Evolutionary conservation across 352 stramenopile genomes (phyloP).

Genomic region (Phytophthora citricola): DNA sequence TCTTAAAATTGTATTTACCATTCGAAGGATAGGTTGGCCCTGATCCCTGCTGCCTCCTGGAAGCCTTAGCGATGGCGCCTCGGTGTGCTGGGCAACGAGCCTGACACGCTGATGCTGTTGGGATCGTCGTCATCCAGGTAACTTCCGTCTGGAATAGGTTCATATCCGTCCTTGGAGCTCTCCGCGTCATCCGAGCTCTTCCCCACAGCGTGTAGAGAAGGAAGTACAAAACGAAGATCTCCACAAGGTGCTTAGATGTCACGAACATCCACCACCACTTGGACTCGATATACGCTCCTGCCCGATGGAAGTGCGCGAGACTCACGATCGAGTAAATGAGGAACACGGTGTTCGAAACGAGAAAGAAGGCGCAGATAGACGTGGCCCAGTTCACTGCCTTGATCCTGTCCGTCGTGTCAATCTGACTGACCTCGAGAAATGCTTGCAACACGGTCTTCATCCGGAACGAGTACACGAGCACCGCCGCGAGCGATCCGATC

Average conservation of each 20-base stretch:
- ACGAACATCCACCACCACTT: slow-evolving; percentile 95
- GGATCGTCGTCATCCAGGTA: slow-evolving; percentile 63
- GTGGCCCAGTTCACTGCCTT: slow-evolving; percentile 96
- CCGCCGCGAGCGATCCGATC: slow-evolving; percentile 88
- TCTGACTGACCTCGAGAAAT: slow-evolving; percentile 96
- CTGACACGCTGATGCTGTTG: slow-evolving; percentile 46
- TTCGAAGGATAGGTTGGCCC: slow-evolving; percentile 2
- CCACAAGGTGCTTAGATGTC: slow-evolving; percentile 92
- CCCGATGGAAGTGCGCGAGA: slow-evolving; percentile 85
- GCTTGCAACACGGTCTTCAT: slow-evolving; percentile 97
- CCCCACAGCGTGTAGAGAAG: slow-evolving; percentile 95
- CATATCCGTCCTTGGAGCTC: slow-evolving; percentile 73
- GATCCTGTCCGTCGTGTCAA: slow-evolving; percentile 96
- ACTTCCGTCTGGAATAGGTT: slow-evolving; percentile 73
- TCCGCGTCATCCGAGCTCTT: slow-evolving; percentile 75
- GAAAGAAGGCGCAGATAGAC: slow-evolving; percentile 95
- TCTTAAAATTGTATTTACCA: slow-evolving; percentile 20
- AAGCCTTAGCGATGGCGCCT: slow-evolving; percentile 29
- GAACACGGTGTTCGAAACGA: slow-evolving; percentile 92
- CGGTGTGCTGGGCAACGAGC: slow-evolving; percentile 39
- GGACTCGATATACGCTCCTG: slow-evolving; percentile 86
- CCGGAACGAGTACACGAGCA: slow-evolving; percentile 95
- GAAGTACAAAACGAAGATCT: slow-evolving; percentile 94
- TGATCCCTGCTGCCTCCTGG: background rate
- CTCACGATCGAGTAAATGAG: slow-evolving; percentile 88